phyloP scores from a whole-genome alignment of 192 early-diverging fungal species.

The Podila clonocystis region DNA sequence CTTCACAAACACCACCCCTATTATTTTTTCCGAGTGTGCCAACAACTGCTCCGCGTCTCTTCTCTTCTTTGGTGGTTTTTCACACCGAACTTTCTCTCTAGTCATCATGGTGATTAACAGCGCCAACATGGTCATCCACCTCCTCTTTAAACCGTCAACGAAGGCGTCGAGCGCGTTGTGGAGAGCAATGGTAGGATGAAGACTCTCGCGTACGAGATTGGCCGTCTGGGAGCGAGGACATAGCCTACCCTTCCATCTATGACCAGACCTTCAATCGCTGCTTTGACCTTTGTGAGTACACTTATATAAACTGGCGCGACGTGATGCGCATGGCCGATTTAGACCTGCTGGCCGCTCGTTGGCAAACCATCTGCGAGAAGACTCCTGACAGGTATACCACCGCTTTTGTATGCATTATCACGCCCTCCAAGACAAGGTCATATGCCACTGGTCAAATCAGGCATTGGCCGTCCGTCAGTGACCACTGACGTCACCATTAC shows the following conservation, averaged over 20 bases:
- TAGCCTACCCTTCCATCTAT: not conserved
- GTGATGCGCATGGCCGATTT: not conserved
- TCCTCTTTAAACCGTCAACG: not conserved
- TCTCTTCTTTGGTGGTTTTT: not conserved
- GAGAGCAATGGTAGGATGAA: not conserved
- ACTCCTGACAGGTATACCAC: not conserved
- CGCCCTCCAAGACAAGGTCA: too few relatives aligned
- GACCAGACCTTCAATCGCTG: constrained; percentile 4
- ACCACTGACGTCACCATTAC: too few relatives aligned
- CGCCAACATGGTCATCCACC: constrained; percentile 1
- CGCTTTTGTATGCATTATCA: not conserved
- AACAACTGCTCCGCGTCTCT: too few relatives aligned
- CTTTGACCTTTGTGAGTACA: not conserved
- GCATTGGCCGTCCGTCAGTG: too few relatives aligned
- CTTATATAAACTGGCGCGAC: not conserved
- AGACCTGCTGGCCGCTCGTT: not conserved
- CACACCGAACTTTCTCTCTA: not conserved
- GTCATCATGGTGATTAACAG: constrained; percentile 4
- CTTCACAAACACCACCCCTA: too few relatives aligned
- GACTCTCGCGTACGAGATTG: not conserved
- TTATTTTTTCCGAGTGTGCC: too few relatives aligned
- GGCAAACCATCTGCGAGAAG: not conserved
- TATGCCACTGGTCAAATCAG: too few relatives aligned
- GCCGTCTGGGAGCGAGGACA: not conserved
- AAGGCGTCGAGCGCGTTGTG: not conserved